These are phyloP conservation scores for Syncephalastrum racemosum DNA, from an alignment of 371 early-diverging fungal species.

Conservation along the genomic window DNA sequence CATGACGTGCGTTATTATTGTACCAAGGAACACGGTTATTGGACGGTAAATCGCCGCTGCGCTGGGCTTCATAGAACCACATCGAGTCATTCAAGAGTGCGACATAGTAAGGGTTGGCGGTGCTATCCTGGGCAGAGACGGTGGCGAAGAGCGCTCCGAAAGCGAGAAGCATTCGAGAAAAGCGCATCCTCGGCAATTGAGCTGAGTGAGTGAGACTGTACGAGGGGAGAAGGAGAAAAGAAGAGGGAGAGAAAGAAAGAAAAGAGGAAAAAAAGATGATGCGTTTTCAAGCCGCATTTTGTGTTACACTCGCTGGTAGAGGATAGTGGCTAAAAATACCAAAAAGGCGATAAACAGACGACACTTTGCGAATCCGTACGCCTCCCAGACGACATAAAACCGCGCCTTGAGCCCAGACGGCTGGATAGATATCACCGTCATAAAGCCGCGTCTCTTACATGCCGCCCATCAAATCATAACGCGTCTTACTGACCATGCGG, in stretches of 20 bases:
- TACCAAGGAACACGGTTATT: constrained; percentile 51
- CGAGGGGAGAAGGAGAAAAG: not conserved
- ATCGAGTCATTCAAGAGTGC: constrained; percentile 45
- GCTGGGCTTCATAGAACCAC: constrained; percentile 59
- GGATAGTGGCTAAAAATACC: too few relatives aligned
- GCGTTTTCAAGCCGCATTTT: not conserved
- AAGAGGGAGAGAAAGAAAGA: not conserved
- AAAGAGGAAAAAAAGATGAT: constrained; percentile 4
- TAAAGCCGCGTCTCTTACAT: too few relatives aligned
- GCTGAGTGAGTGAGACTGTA: not conserved
- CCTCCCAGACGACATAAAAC: too few relatives aligned
- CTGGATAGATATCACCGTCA: too few relatives aligned
- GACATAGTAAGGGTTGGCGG: constrained; percentile 22
- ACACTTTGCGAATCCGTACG: too few relatives aligned
- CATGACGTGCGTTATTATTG: too few relatives aligned
- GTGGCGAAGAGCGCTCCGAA: not conserved
- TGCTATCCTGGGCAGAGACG: constrained; percentile 1
- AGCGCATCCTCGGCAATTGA: too few relatives aligned
- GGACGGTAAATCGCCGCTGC: constrained; percentile 48
- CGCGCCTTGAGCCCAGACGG: too few relatives aligned
- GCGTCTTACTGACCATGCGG: too few relatives aligned
- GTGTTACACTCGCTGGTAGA: too few relatives aligned
- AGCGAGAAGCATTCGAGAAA: not conserved
- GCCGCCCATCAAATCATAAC: too few relatives aligned
- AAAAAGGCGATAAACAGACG: too few relatives aligned